Evolutionary conservation across 805 yeast species (phyloP), one percentile per base, ranked within the genome.

Genomic region (Saccharomycopsis babjevae): DNA sequence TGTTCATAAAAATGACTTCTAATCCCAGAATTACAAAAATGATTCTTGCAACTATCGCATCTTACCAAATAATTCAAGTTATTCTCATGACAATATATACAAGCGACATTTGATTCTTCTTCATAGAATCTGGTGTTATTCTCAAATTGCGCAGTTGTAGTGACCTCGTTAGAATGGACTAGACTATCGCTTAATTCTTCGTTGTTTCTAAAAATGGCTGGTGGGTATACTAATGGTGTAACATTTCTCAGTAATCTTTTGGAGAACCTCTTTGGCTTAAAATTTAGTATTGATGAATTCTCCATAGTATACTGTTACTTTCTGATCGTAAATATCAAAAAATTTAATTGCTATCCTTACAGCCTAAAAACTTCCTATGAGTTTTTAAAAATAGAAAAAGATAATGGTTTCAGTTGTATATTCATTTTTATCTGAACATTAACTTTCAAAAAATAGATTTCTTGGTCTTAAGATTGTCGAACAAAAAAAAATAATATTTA

Each of bases 11-110:
- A 39, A 57, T 64, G 66, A 52, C 61, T 52, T 38, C 57, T 62
- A 7, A 43, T 38, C 13, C 66, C 64, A 13, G 65, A 62, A 43
- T 64, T 64, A 25, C 66, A 64, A 56, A 64, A 62, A 28, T 43
- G 18, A 28, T 59, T 56, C 15, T 52, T 46, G 54, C 66, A 64
- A 20, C 6, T 32, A 30, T 50, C 50, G 30, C 66, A 63, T 30
- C 59, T 54, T 1, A 59, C 56, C 25, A 63, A 58, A 40, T 61
- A 64, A 22, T 62, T 50, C 11, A 56, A 46, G 40, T 59, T 42
- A 5, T 39, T 30, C 20, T 64, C 66, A 38, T 60, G 60, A 50
- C 66, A 61, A 57, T 62, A 64, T 7, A 54, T 40, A 18, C 66
- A 62, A 52, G 20, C n/a, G 20, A 38, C 56, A 32, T 50, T 38